Evolutionary conservation across 2,329 filamentous ascomycete genomes (phyloP).

Genomic region (Botryotinia globosa): DNA sequence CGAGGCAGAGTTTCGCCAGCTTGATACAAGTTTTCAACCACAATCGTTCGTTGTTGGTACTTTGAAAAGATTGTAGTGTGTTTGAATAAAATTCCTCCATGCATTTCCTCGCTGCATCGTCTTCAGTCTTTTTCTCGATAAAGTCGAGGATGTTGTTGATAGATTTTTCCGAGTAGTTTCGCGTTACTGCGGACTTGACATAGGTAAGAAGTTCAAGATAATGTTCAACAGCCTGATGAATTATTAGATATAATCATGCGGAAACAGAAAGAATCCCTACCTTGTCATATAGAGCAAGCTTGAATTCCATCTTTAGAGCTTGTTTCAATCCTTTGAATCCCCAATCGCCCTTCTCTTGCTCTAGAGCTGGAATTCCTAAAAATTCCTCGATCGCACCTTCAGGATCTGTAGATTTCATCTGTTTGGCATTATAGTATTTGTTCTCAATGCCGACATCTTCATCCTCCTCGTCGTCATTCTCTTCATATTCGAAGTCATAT

Average conservation of each 20-base stretch:
- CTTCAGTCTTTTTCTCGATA: constrained; percentile 84
- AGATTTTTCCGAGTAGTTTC: constrained; percentile 98
- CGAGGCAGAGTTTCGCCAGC: constrained; percentile 84
- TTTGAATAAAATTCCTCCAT: constrained; percentile 96
- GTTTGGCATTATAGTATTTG: constrained; percentile 99
- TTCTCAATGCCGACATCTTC: constrained; percentile 96
- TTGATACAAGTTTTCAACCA: constrained; percentile 99
- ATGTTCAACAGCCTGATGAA: constrained; percentile 74
- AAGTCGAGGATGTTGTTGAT: constrained; percentile 99
- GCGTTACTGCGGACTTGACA: constrained; percentile 92
- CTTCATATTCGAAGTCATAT: constrained; percentile 97
- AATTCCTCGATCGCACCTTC: constrained; percentile 91
- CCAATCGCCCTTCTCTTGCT: constrained; percentile 94
- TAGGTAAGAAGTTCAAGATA: constrained; percentile 95
- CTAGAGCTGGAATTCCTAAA: constrained; percentile 77
- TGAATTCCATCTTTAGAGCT: constrained; percentile 95
- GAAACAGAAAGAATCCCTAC: constrained; percentile 44
- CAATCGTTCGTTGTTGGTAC: constrained; percentile 92
- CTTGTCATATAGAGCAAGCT: constrained; percentile 81
- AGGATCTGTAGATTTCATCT: constrained; percentile 83
- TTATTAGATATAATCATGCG: constrained; percentile 16
- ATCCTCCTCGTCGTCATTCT: constrained; percentile 78
- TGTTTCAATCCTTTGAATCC: constrained; percentile 98
- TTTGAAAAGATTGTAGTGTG: constrained; percentile 92
- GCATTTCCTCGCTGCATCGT: constrained; percentile 68